phyloP scores from a whole-genome alignment of 2,329 filamentous ascomycete species.

The Coleophoma cylindrospora region DNA sequence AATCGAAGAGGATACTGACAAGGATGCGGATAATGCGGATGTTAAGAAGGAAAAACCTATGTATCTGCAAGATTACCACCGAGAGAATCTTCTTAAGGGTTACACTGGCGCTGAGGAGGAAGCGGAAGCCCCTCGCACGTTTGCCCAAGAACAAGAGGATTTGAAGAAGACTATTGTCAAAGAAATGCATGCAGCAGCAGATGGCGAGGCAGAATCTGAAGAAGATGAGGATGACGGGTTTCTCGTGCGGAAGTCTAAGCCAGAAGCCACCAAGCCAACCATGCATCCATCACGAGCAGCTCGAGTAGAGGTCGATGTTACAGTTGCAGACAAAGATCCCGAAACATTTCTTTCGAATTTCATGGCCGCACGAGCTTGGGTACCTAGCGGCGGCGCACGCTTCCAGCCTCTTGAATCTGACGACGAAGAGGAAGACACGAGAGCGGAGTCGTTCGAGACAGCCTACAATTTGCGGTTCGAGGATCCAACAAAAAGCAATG shows the following conservation, averaged over 20 bases:
- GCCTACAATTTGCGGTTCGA: slow-evolving; percentile 97
- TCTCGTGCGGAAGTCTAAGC: slow-evolving; percentile 63
- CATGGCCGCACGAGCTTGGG: slow-evolving; percentile 87
- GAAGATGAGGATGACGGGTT: slow-evolving; percentile 57
- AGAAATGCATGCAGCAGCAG: slow-evolving; percentile 67
- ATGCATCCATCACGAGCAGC: slow-evolving; percentile 52
- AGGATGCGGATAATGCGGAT: slow-evolving; percentile 25
- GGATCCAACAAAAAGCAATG: slow-evolving; percentile 82
- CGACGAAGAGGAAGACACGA: slow-evolving; percentile 64
- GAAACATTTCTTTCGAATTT: slow-evolving; percentile 95
- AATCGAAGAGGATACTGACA: slow-evolving; percentile 45
- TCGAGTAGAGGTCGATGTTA: slow-evolving; percentile 55
- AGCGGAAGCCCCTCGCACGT: slow-evolving; percentile 58
- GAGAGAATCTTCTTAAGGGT: slow-evolving; percentile 78
- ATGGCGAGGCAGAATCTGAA: slow-evolving; percentile 40
- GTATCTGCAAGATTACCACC: slow-evolving; percentile 84
- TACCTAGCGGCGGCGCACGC: slow-evolving; percentile 58
- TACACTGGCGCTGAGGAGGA: slow-evolving; percentile 56
- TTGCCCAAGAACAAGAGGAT: slow-evolving; percentile 82
- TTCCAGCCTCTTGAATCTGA: slow-evolving; percentile 90
- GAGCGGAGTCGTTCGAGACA: slow-evolving; percentile 82
- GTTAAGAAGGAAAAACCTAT: slow-evolving; percentile 77
- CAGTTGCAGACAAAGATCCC: slow-evolving; percentile 79
- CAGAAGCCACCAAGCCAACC: slow-evolving; percentile 33
- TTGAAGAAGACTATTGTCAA: slow-evolving; percentile 73